These are phyloP conservation scores for Eutrema salsugineum DNA, from an alignment of 441 rosid species.

Conservation along the genomic window DNA sequence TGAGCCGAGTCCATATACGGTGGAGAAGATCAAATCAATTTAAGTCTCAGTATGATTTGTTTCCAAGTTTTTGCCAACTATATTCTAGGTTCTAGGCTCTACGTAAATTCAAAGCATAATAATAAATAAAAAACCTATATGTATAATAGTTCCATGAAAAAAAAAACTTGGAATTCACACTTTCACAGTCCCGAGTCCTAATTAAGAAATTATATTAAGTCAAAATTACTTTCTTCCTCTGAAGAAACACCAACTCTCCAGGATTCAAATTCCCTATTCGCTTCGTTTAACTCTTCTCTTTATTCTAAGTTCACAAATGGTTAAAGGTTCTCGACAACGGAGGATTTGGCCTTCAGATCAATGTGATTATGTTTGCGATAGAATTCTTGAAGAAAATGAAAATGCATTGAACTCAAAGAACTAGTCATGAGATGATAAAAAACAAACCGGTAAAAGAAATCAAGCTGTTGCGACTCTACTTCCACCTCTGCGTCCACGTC, in stretches of 20 bases:
- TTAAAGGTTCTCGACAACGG: constrained; percentile 34
- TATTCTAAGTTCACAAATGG: neutral
- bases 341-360: constrained; percentile 45
- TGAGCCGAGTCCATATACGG: neutral
- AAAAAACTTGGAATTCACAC: no score
- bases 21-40: constrained; percentile 32
- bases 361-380: constrained; percentile 34
- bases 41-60: constrained; percentile 11
- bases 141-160: no score
- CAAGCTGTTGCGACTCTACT: constrained; percentile 27
- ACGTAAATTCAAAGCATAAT: no score
- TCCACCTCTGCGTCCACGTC: constrained; percentile 43
- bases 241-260: neutral
- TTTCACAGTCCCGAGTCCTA: no score
- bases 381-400: constrained; percentile 44
- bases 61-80: neutral
- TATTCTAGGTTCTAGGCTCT: no score
- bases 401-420: constrained; percentile 3
- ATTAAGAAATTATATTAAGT: neutral
- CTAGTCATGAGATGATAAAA: neutral
- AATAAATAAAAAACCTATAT: no score
- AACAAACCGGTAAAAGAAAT: neutral
- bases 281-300: neutral
- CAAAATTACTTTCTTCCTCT: neutral
- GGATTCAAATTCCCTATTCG: neutral